phyloP scores from a whole-genome alignment of 2,329 filamentous ascomycete genomes.

The Pseudogymnoascus sp. region DNA sequence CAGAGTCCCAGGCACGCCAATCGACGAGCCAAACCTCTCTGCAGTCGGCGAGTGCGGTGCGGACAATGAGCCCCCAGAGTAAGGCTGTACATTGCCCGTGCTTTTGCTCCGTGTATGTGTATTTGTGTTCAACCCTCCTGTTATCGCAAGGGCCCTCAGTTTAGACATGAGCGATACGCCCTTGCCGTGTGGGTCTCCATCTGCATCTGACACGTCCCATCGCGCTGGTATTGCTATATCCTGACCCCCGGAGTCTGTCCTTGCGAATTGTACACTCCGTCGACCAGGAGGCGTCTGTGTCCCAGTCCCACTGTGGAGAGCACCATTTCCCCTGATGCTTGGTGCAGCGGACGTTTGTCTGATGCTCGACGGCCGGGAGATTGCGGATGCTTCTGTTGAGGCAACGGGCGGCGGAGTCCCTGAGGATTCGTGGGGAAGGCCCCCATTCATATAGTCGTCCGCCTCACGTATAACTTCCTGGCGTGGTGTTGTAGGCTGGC shows the following conservation, averaged over 20 bases:
- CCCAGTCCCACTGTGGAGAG: constrained; percentile 12
- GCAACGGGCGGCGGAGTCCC: not conserved
- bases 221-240: constrained; percentile 45
- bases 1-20: constrained; percentile 41
- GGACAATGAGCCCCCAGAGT: constrained; percentile 33
- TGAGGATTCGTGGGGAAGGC: constrained; percentile 20
- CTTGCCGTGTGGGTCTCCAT: constrained; percentile 49
- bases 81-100: constrained; percentile 21
- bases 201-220: constrained; percentile 49
- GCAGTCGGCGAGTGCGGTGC: constrained; percentile 41
- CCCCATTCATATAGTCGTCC: constrained; percentile 28
- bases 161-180: constrained; percentile 67
- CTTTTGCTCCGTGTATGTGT: constrained; percentile 38
- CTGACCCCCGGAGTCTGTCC: constrained; percentile 38
- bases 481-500: constrained; percentile 11
- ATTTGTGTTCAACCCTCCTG: constrained; percentile 29
- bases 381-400: not conserved
- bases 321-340: not conserved
- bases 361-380: constrained; percentile 1
- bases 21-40: constrained; percentile 37
- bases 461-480: constrained; percentile 19
- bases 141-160: constrained; percentile 62
- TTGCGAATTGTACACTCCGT: constrained; percentile 70
- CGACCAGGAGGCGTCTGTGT: constrained; percentile 33
- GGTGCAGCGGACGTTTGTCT: constrained; percentile 1